A percentile compares a stretch with the other conserved stretches of the same genome.
phyloP scores from a whole-genome alignment of 192 early-diverging fungal species.

The Entomortierella chlamydospora region DNA sequence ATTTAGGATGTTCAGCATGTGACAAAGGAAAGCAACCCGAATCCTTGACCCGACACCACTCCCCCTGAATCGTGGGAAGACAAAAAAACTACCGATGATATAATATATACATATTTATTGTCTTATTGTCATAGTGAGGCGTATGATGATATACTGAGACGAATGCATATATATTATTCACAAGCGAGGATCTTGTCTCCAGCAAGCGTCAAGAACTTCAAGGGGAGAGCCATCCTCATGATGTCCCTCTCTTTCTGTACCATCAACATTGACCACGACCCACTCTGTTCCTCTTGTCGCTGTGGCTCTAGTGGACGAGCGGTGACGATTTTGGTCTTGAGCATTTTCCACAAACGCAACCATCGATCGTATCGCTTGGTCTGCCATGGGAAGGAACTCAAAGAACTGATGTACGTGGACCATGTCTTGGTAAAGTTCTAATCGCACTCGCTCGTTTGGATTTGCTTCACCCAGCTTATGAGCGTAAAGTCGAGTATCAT shows the following conservation, averaged over 20 bases:
- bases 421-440: slow-evolving; percentile 38
- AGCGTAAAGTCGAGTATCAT: slow-evolving; percentile 41
- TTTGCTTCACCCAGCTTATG: slow-evolving; percentile 37
- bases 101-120: too few species aligned
- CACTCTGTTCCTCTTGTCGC: slow-evolving; percentile 16
- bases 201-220: slow-evolving; percentile 12
- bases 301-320: not conserved
- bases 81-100: too few species aligned
- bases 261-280: slow-evolving; percentile 25
- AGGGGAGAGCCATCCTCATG: slow-evolving; percentile 7
- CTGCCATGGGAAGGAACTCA: slow-evolving; percentile 39
- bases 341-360: slow-evolving; percentile 15
- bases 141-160: too few species aligned
- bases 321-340: not conserved
- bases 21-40: too few species aligned
- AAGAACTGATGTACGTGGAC: slow-evolving; percentile 48
- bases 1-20: too few species aligned
- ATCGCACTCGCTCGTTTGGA: slow-evolving; percentile 5
- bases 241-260: slow-evolving; percentile 25
- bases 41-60: too few species aligned
- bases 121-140: too few species aligned
- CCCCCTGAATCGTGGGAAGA: too few species aligned
- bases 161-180: too few species aligned
- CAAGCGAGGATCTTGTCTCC: slow-evolving; percentile 11
- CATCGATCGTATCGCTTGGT: slow-evolving; percentile 16